Percentiles rank a stretch among this genome's conserved stretches.
phyloP scores from a whole-genome alignment of 2,329 filamentous ascomycete genomes.

The Diatrype stigma region DNA sequence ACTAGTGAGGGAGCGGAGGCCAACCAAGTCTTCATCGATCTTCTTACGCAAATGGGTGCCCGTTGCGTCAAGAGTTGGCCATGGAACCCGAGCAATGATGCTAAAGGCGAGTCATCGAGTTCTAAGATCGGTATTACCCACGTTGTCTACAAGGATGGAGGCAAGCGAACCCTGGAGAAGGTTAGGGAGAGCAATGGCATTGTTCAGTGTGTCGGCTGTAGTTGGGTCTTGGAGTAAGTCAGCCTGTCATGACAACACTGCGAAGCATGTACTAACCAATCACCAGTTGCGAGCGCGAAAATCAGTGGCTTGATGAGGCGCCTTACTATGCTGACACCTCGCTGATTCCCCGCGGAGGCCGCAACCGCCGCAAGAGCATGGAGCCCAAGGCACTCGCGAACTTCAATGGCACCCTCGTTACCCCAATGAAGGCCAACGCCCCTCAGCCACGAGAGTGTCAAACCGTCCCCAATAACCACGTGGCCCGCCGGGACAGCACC shows the following conservation, averaged over 20 bases:
- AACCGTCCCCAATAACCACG: slow-evolving; percentile 42
- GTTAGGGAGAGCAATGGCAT: slow-evolving; percentile 67
- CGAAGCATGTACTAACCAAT: slow-evolving; percentile 21
- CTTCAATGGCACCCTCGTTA: slow-evolving; percentile 60
- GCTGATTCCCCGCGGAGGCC: slow-evolving; percentile 64
- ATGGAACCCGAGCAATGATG: slow-evolving; percentile 56
- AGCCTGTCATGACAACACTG: neutral
- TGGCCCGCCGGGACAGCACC: slow-evolving; percentile 50
- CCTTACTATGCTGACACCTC: slow-evolving; percentile 66
- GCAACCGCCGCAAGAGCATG: slow-evolving; percentile 75
- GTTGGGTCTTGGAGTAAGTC: slow-evolving; percentile 83
- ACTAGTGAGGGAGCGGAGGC: slow-evolving; percentile 78
- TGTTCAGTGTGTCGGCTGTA: slow-evolving; percentile 81
- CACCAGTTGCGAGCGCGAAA: slow-evolving; percentile 67
- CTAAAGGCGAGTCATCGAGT: slow-evolving; percentile 31
- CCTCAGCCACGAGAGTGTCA: slow-evolving; percentile 29
- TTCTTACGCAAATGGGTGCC: slow-evolving; percentile 78
- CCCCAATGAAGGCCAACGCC: slow-evolving; percentile 30
- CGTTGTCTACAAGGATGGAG: slow-evolving; percentile 85
- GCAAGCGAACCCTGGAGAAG: slow-evolving; percentile 75
- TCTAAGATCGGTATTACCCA: slow-evolving; percentile 74
- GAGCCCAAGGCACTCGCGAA: slow-evolving; percentile 69
- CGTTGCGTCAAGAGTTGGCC: slow-evolving; percentile 71
- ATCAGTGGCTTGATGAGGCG: slow-evolving; percentile 70
- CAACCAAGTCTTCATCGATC: slow-evolving; percentile 74